phyloP scores from a whole-genome alignment of 257 asterid genomes.

The Mentha longifolia region DNA sequence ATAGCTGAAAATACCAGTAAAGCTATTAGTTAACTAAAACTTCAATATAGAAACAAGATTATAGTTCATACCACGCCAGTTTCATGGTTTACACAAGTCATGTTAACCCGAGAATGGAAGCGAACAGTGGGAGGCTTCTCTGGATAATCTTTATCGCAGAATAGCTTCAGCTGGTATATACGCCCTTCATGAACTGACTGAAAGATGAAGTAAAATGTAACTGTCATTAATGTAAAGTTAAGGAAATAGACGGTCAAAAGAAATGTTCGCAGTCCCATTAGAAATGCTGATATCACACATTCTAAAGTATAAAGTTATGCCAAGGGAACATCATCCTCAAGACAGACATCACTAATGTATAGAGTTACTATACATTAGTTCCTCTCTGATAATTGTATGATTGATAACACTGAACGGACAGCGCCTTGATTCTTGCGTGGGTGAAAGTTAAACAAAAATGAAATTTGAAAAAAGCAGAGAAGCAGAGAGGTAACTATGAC shows the following conservation, averaged over 20 bases:
- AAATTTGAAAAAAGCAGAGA: no score
- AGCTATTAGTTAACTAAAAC: neutral
- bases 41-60: neutral
- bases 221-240: neutral
- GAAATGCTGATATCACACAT: neutral
- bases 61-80: conserved; percentile 69
- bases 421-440: neutral
- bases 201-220: conserved; percentile 18
- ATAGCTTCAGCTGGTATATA: conserved; percentile 82
- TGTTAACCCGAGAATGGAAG: conserved; percentile 82
- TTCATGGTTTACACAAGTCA: conserved; percentile 81
- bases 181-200: conserved; percentile 97
- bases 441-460: no score
- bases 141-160: conserved; percentile 93
- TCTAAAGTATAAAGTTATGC: conserved; percentile 2
- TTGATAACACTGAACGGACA: no score
- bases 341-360: neutral
- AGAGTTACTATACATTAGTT: neutral
- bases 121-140: conserved; percentile 94
- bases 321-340: neutral
- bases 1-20: neutral
- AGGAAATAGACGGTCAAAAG: neutral
- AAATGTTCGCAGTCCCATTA: neutral
- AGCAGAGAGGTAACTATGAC: no score
- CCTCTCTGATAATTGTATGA: no score